phyloP scores from a whole-genome alignment of 208 protist species.

The Angomonas desouzai region DNA sequence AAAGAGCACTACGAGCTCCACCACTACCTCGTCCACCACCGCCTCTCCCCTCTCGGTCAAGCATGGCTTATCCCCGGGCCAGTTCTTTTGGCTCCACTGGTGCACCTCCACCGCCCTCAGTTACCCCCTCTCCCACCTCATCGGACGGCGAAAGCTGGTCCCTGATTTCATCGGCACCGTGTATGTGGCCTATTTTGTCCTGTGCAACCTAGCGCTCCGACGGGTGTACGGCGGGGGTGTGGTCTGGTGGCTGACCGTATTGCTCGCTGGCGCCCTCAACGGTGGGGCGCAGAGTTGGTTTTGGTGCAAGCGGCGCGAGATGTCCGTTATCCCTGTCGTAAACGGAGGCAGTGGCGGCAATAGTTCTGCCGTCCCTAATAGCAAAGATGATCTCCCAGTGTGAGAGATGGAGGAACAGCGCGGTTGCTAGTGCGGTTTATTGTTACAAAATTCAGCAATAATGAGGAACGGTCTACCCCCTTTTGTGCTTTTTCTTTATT shows the following conservation, averaged over 20 bases:
- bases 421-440: too few relatives aligned
- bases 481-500: too few relatives aligned
- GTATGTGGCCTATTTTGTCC: conserved; percentile 59
- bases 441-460: too few relatives aligned
- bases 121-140: conserved; percentile 47
- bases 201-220: conserved; percentile 32
- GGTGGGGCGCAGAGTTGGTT: conserved; percentile 37
- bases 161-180: conserved; percentile 76
- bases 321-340: conserved; percentile 57
- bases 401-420: too few relatives aligned
- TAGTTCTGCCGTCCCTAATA: neutral
- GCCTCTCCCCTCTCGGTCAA: neutral
- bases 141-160: conserved; percentile 80
- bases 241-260: conserved; percentile 49
- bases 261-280: conserved; percentile 23
- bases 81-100: conserved; percentile 73
- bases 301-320: conserved; percentile 52
- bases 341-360: conserved; percentile 2
- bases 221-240: conserved; percentile 34
- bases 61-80: neutral
- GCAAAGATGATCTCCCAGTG: neutral
- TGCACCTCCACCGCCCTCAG: conserved; percentile 32
- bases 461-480: too few relatives aligned
- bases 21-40: neutral
- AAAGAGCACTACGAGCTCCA: neutral